These are phyloP conservation scores for Neurospora hispaniola DNA, from an alignment of 495 filamentous ascomycete genomes.

Conservation along the genomic window DNA sequence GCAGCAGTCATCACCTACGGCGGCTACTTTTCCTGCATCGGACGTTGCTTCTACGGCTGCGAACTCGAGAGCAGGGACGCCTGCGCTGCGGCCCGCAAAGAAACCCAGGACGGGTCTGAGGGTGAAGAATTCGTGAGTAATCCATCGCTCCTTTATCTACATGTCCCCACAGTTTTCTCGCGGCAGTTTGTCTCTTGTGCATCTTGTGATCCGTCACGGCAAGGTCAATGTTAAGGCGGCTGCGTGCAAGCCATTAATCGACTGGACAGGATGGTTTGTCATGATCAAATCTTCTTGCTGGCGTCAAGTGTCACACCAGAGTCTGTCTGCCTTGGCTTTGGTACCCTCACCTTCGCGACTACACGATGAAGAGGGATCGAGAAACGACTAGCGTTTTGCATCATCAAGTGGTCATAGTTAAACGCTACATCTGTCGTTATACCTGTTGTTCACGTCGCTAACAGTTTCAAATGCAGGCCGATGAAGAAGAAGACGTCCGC, in stretches of 20 bases:
- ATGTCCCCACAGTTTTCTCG: not conserved
- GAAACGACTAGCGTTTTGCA: not conserved
- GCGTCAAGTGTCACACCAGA: not conserved
- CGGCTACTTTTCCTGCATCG: slow-evolving; percentile 27
- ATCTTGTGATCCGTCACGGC: not conserved
- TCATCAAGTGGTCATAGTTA: not conserved
- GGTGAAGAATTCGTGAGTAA: slow-evolving; percentile 61
- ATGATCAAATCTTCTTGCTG: not conserved
- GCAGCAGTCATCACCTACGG: slow-evolving; percentile 31
- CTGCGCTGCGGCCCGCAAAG: slow-evolving; percentile 42
- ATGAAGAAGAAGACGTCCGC: slow-evolving; percentile 46
- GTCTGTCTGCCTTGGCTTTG: not conserved
- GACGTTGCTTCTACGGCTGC: slow-evolving; percentile 32
- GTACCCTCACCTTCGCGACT: not conserved
- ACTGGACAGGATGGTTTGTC: not conserved
- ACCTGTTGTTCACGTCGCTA: slow-evolving; percentile 4
- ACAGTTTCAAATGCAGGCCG: slow-evolving; percentile 26
- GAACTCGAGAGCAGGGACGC: slow-evolving; percentile 47
- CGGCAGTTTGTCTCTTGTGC: not conserved
- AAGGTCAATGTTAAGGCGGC: not conserved
- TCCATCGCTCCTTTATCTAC: not conserved
- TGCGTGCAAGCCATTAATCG: not conserved
- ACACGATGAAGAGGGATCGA: not conserved
- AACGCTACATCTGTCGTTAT: not conserved
- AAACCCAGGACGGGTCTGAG: slow-evolving; percentile 46